Evolutionary conservation across 805 yeast genomes (phyloP), one percentile per base, ranked within the genome.

Genomic region (Lachancea waltii): DNA sequence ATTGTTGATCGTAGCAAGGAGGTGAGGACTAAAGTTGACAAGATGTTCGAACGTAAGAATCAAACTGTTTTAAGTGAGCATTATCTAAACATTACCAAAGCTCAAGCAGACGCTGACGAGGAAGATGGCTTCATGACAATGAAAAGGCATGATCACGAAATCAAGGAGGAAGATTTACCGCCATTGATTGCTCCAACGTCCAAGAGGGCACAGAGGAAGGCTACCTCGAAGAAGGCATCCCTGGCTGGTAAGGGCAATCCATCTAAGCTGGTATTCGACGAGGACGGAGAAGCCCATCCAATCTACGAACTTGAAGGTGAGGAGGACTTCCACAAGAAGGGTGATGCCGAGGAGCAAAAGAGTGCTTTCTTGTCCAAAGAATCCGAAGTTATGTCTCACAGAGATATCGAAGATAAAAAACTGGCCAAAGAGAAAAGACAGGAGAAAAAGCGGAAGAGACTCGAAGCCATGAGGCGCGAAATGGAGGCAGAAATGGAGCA

Each of bases 1-100:
- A 45, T 65, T 14, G 59, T 60, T 9, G 65, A 53, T 2, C 68
- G 61, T 1, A 56, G 45, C 21, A 47, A 52, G 42, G 47, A 69
- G 56, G 81, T 78, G 2, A 75, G 87, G 53, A 92, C 97, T 11
- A 90, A 84, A 60, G 85, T 85, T 56, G 98, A 92, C 60, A 76
- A 89, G 45, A 89, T 92, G 95, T 92, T 92, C 63, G 95, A 86
- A 59, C 76, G 99, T 59, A 73, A 84, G 58, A 92, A 92, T 60
- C 97, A 92, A 66, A 82, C 83, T 37, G 94, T 92, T 14, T 68
- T 92, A 36, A 81, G 95, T 34, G 92, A 89, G 50, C 95, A 90
- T 58, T 92, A 87, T 56, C 61, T 79, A 62, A 83, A 78, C 43
- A 69, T 92, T 62, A 79, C 85, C 2, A 75, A 73, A 10, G 69